Evolutionary conservation across 176 grass and related monocot species (phyloP), one percentile per base, ranked within the genome.

Genomic region (Avena insularis): DNA sequence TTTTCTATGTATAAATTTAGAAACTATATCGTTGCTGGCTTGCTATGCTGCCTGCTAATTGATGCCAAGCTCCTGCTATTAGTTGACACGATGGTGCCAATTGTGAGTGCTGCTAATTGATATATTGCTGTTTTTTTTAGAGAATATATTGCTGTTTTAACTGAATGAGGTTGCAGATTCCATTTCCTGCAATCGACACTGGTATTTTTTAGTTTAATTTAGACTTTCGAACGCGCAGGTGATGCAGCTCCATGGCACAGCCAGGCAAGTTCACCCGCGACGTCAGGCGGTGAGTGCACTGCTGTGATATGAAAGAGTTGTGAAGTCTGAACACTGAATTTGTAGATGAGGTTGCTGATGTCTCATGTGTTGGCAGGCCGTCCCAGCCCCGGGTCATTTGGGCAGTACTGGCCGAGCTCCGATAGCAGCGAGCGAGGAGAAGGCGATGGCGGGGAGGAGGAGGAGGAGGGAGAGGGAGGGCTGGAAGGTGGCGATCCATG

Each of bases 201-300:
- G 29, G 29, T 29, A 29, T 2, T 2, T 29, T 1, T 29, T 29
- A 29, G 29, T 29, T 29, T 29, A 1, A 29, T 29, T 29, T 29
- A 23, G 23, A 23, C 23, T 23, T 23, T 23, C 23, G 47, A 75
- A 75, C 47, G 47, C 72, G 23, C 72, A 75, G 72, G 72, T 75
- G 47, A 47, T 53, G 23, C 72, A 75, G 47, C 47, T 75, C 72
- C 72, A 75, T 53, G 72, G 72, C 72, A 15, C 47, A 8, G 72
- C 72, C 47, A 51, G 72, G 13, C 72, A 94, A 94, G 85, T 98
- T 98, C 90, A 86, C 88, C 82, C 80, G 84, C 38, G 93, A 94
- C 70, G 75, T 75, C 3, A 53, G 89, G 66, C 83, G 93, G 93
- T 95, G 35, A 73, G 70, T 35, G 46, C 45, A 0, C n/a, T 43